Conservation (phyloP, 345 rosid species). For the Stellera chamaejasme region DNA sequence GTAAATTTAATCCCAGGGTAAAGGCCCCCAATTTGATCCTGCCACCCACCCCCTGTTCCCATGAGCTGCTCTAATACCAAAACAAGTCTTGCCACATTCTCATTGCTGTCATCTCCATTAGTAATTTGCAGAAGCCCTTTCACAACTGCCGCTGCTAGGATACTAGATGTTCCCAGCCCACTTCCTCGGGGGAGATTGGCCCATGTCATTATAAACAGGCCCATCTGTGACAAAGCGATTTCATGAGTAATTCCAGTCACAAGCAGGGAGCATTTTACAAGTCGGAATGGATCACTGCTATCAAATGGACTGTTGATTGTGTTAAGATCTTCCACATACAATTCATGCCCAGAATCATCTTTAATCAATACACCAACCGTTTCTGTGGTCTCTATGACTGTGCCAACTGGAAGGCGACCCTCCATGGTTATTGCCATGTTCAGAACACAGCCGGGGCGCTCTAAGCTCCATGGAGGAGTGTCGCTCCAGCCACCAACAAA, state of each 20-base stretch:
- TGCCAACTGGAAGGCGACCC: constrained; percentile 83
- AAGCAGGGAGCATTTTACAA: constrained; percentile 80
- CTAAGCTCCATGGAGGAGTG: constrained; percentile 98
- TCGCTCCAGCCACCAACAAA: constrained; percentile 99
- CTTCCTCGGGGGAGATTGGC: constrained; percentile 94
- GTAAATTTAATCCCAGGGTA: constrained; percentile 89
- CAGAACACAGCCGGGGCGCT: constrained; percentile 90
- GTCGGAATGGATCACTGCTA: constrained; percentile 59
- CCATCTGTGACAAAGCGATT: constrained; percentile 31
- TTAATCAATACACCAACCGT: constrained; percentile 45
- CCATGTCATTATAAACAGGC: constrained; percentile 76
- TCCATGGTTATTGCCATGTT: constrained; percentile 87
- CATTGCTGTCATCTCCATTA: constrained; percentile 68
- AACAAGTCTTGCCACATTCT: constrained; percentile 84
- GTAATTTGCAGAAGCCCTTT: constrained; percentile 75
- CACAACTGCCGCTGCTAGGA: constrained; percentile 93
- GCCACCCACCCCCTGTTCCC: constrained; percentile 99
- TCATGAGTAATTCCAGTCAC: constrained; percentile 64
- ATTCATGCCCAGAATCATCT: constrained; percentile 65
- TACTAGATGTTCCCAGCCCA: constrained; percentile 96
- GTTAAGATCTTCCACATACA: constrained; percentile 39
- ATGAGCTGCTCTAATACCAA: constrained; percentile 90
- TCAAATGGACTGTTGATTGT: constrained; percentile 62
- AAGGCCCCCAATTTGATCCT: constrained; percentile 94
- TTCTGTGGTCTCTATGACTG: constrained; percentile 61